Evolutionary conservation across 2,329 filamentous ascomycete genomes (phyloP).

Genomic region (Hymenoscyphus fraxineus): DNA sequence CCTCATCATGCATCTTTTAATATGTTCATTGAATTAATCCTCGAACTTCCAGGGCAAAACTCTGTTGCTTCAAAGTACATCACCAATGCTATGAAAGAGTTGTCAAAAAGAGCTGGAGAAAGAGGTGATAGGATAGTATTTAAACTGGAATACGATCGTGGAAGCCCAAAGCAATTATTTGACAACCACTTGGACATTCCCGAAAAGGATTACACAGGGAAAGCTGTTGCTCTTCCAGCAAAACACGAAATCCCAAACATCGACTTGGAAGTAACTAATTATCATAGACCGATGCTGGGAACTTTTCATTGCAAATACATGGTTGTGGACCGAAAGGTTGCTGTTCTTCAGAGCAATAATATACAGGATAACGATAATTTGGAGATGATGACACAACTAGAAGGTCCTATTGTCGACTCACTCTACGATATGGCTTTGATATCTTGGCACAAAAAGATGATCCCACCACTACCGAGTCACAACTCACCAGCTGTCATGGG

Average conservation of each 20-base stretch:
- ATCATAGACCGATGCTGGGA: conserved; percentile 65
- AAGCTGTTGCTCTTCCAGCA: conserved; percentile 56
- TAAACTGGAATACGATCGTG: conserved; percentile 74
- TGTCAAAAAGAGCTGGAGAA: conserved; percentile 60
- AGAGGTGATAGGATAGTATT: conserved; percentile 57
- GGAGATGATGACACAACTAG: conserved; percentile 75
- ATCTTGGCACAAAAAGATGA: conserved; percentile 63
- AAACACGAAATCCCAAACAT: conserved; percentile 66
- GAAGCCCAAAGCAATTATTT: conserved; percentile 58
- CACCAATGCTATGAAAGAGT: conserved; percentile 64
- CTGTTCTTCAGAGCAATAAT: conserved; percentile 72
- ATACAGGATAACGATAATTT: conserved; percentile 75
- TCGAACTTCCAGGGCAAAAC: conserved; percentile 52
- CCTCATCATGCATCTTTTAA: not conserved
- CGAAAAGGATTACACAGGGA: conserved; percentile 54
- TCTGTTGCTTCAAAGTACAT: conserved; percentile 65
- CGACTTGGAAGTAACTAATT: conserved; percentile 69
- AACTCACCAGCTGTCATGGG: conserved; percentile 48
- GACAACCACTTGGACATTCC: conserved; percentile 62
- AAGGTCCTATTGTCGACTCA: conserved; percentile 72
- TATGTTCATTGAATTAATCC: not conserved
- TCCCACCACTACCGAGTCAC: conserved; percentile 56
- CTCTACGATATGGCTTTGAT: conserved; percentile 72
- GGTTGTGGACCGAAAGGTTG: conserved; percentile 69
- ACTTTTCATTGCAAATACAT: conserved; percentile 79